Evolutionary conservation across 148 eudicot species (phyloP).

Genomic region (Gaultheria prostrata): DNA sequence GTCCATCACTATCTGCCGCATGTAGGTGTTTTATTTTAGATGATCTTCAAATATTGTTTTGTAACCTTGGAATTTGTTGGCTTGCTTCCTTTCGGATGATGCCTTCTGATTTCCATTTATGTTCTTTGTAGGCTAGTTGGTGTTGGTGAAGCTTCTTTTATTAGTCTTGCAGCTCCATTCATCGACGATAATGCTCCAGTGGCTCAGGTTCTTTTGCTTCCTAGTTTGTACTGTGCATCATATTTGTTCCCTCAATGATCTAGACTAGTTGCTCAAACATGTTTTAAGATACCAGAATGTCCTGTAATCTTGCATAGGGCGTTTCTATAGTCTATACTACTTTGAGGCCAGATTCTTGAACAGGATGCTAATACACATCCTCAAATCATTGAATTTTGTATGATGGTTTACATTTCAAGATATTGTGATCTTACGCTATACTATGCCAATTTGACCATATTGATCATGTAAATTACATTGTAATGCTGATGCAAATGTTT

Average conservation of each 20-base stretch:
- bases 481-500: neutral
- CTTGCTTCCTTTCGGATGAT: slow-evolving; percentile 13
- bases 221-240: neutral
- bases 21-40: slow-evolving; percentile 50
- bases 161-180: slow-evolving; percentile 98
- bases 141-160: slow-evolving; percentile 98
- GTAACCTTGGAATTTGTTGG: neutral
- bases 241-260: neutral
- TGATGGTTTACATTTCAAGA: neutral
- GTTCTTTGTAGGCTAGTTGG: slow-evolving; percentile 77
- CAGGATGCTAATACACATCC: slow-evolving; percentile 1
- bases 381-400: neutral
- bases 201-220: slow-evolving; percentile 53
- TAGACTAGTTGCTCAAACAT: neutral
- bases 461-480: neutral
- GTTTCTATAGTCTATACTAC: neutral
- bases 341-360: neutral
- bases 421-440: neutral
- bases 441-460: neutral
- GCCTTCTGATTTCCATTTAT: slow-evolving; percentile 4
- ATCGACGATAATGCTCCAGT: slow-evolving; percentile 96
- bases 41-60: neutral
- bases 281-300: neutral
- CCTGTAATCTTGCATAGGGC: neutral
- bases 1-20: slow-evolving; percentile 77